Conservation (phyloP, 371 early-diverging fungal genomes). For the Rhizopus arrhizus region DNA sequence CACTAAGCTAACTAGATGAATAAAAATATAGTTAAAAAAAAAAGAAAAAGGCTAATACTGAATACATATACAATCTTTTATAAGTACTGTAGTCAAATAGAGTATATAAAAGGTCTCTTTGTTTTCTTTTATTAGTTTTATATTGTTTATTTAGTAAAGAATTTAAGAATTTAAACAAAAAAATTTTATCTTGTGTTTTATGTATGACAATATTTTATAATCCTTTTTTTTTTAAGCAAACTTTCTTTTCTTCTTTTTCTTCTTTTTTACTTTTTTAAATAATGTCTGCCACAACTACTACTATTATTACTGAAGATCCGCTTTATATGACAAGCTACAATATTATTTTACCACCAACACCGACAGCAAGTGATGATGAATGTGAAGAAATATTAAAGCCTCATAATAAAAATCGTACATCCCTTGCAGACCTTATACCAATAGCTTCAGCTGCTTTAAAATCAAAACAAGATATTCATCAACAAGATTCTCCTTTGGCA, state of each 20-base stretch:
- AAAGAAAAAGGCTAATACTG: constrained; percentile 29
- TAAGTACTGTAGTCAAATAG: too few relatives aligned
- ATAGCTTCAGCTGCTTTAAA: constrained; percentile 41
- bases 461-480: constrained; percentile 11
- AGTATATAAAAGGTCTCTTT: too few relatives aligned
- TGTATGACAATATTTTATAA: too few relatives aligned
- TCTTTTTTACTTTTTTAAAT: not conserved
- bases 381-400: constrained; percentile 10
- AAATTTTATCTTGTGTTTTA: too few relatives aligned
- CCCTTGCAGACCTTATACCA: constrained; percentile 48
- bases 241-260: not conserved
- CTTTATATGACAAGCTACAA: not conserved
- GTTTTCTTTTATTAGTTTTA: too few relatives aligned
- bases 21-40: constrained; percentile 22
- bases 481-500: constrained; percentile 34
- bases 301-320: not conserved
- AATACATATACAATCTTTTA: too few relatives aligned
- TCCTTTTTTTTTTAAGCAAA: not conserved
- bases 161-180: too few relatives aligned
- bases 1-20: not conserved
- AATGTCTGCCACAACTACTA: not conserved
- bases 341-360: constrained; percentile 9
- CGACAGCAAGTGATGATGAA: constrained; percentile 22
- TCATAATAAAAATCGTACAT: constrained; percentile 1
- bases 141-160: too few relatives aligned